Base-by-base conservation (phyloP, 1,284 basidiomycete genomes). In the Puccinia horiana region DNA sequence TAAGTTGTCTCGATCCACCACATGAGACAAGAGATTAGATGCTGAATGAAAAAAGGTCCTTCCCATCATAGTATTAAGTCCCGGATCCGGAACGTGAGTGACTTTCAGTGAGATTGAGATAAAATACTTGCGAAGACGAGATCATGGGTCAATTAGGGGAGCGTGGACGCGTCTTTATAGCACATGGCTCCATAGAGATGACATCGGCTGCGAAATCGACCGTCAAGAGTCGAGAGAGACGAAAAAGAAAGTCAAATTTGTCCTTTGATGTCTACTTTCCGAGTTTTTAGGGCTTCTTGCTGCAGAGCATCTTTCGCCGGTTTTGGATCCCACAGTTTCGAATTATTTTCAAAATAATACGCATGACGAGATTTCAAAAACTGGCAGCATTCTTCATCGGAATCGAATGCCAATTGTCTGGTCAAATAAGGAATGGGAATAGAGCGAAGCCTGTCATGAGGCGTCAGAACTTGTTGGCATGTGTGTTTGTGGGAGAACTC, bases 391-490 rank as follows among this genome's bases (percentile, higher is more conserved):
- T 91, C 91, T 73, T 90, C 87, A 58, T 91, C 85, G 18, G 89
- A 88, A 29, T 94, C 93, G 88, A 97, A 98, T 35, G 91, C 94
- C 82, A 99, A 91, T 86, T 95, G 93, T 83, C 90, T 89, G 83
- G 91, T 90, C 82, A 99, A 88, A 88, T 94, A 94, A 2, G 89
- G 84, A 72, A 99, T 89, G n/a, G 93, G 89, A 32, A 98, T 88
- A 75, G 91, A 91, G 86, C 90, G 89, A 87, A 96, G 96, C 84
- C 95, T 97, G 87, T 49, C 65, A 35, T 70, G 75, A 29, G 76
- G 32, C 23, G 23, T 73, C 35, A 42, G 79, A 76, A 56, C 44
- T 52, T 49, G 49, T 83, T 35, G 35, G 35, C 76, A 52, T 40
- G 54, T 42, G 47, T 29, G 35, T 11, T 8, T 20, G 23, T 18